Evolutionary conservation across 2,329 filamentous ascomycete genomes (phyloP).

Genomic region (Aspergillus thermomutatus): DNA sequence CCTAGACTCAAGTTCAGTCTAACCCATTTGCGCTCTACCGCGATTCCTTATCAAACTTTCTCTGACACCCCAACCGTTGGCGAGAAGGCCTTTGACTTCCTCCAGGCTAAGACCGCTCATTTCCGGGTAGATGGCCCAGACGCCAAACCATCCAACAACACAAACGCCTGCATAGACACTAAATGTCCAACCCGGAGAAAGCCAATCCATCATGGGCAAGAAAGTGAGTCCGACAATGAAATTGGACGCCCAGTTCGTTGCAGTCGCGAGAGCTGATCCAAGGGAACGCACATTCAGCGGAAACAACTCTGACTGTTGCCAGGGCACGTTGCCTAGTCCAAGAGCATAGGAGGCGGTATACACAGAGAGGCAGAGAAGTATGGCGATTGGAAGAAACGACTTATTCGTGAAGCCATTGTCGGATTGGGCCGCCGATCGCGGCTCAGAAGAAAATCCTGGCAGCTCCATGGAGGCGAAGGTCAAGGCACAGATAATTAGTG

Average conservation of each 20-base stretch:
- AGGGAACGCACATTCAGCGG: conserved; percentile 63
- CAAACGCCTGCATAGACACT: conserved; percentile 74
- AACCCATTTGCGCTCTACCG: background rate
- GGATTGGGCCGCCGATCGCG: conserved; percentile 12
- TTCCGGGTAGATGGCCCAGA: conserved; percentile 80
- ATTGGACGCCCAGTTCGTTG: conserved; percentile 85
- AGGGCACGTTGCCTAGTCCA: conserved; percentile 87
- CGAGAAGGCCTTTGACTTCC: conserved; percentile 69
- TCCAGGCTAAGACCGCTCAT: conserved; percentile 79
- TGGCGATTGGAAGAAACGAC: conserved; percentile 45
- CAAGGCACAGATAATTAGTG: conserved; percentile 66
- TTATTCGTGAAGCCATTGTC: conserved; percentile 19
- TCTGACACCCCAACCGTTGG: conserved; percentile 68
- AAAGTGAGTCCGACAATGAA: conserved; percentile 85
- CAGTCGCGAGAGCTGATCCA: conserved; percentile 60
- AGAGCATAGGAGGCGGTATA: conserved; percentile 85
- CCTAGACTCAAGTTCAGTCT: background rate
- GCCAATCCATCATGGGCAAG: conserved; percentile 74
- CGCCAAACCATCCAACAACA: conserved; percentile 58
- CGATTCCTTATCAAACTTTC: conserved; percentile 36
- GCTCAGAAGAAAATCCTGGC: conserved; percentile 20
- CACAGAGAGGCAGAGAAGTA: conserved; percentile 72
- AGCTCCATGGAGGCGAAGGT: conserved; percentile 67
- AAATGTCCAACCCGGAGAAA: conserved; percentile 76
- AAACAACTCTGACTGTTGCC: conserved; percentile 94